Base-by-base conservation (phyloP, 345 rosid genomes). In the Trapa incisa region DNA sequence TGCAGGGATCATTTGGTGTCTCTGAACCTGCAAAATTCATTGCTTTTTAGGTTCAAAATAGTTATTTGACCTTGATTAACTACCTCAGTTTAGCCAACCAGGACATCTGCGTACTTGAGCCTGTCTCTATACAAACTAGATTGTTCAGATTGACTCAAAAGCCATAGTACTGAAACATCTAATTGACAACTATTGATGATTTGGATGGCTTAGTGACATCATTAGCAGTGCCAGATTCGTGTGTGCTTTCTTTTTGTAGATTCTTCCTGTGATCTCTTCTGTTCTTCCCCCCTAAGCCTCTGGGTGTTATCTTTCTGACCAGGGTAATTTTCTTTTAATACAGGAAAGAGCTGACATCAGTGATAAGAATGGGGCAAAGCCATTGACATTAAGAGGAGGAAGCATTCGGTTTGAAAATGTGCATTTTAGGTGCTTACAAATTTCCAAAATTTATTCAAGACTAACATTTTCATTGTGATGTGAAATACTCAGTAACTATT, bases 281-380 rank as follows among this genome's bases (percentile, higher is more conserved):
- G 5, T 41, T 35, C 37, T 65, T 41, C 17, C 16, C 16, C 13
- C 7, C 37, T 13, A n/a, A 33, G 29, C n/a, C 16, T 47, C n/a
- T 67, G 15, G 37, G 6, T 47, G n/a, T 32, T 13, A 29, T 7
- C 47, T 41, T 54, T 13, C 68, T 54, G 66, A 68, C 37, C 58
- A 43, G 71, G 47, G 32, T 39, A 41, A 29, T 61, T 61, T 47
- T 41, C 43, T 41, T 41, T 41, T 2, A 38, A 43, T 32, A 11
- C 90, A 95, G 99, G 99, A 85, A 76, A 87, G 77, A 77, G 85
- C 94, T 69, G 96, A 95, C 41, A 86, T 95, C 79, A 83, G 75
- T 37, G 81, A 89, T 75, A 81, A 82, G 74, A 79, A 81, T 68
- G 80, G 77, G 45, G 92, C 96, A 66, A 79, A 79, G 73, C 89